Conservation (phyloP, 164 flowering plant genomes). For the Liquidambar formosana region DNA sequence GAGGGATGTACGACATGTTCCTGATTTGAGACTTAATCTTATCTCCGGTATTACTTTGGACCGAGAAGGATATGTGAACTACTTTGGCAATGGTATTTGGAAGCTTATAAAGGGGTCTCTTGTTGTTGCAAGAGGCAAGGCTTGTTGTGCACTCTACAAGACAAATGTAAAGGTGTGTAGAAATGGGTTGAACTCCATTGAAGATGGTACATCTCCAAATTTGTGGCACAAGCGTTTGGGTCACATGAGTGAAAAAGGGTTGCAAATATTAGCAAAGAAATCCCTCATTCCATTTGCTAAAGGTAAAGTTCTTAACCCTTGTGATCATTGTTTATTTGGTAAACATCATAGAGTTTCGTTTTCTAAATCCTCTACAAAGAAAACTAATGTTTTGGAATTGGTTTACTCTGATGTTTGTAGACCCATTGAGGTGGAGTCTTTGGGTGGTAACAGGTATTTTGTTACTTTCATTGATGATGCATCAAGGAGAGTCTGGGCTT, state of each 20-base stretch:
- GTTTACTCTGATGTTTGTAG: conserved; percentile 20
- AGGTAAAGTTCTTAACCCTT: not conserved
- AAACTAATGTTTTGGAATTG: not conserved
- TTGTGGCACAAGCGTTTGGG: conserved; percentile 13
- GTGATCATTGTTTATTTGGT: conserved; percentile 1
- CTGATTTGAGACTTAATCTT: conserved; percentile 9
- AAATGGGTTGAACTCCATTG: not conserved
- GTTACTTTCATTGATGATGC: conserved; percentile 16
- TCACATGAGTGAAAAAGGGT: conserved; percentile 10
- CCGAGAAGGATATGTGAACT: not conserved
- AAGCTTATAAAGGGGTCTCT: conserved; percentile 8
- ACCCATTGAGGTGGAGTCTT: not conserved
- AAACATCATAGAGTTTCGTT: conserved; percentile 12
- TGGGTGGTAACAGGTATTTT: conserved; percentile 10
- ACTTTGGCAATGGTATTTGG: conserved; percentile 11
- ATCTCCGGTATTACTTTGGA: conserved; percentile 2
- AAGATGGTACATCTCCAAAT: not conserved
- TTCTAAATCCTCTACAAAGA: not conserved
- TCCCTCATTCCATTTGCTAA: not conserved
- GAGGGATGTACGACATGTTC: conserved; percentile 12
- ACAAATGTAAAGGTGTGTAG: not conserved
- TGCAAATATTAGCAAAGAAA: not conserved
- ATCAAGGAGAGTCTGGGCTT: conserved; percentile 7
- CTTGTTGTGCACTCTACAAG: not conserved
- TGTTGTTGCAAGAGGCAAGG: conserved; percentile 1